Conservation (phyloP, 306 rosid species). For the Benincasa hispida region DNA sequence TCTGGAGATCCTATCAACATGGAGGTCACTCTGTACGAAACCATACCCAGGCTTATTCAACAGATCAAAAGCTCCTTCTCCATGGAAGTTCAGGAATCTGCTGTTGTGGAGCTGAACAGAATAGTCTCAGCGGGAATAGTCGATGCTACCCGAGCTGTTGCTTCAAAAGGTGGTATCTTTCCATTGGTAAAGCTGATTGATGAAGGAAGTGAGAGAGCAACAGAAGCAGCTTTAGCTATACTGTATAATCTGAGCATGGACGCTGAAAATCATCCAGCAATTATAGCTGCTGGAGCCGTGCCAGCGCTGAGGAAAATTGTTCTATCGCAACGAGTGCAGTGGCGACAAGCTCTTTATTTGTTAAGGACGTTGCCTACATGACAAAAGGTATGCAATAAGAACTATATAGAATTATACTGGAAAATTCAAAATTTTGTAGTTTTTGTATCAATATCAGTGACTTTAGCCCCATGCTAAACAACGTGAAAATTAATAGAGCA, state of each 20-base stretch:
- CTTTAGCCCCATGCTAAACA: background rate
- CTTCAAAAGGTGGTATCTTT: slow-evolving; percentile 43
- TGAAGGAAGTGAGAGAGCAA: slow-evolving; percentile 55
- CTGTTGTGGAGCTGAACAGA: slow-evolving; percentile 60
- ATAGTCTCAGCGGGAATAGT: slow-evolving; percentile 69
- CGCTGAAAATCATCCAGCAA: slow-evolving; percentile 54
- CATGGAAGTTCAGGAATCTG: slow-evolving; percentile 45
- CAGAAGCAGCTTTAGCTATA: slow-evolving; percentile 64
- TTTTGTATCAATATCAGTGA: background rate
- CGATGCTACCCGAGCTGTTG: slow-evolving; percentile 43
- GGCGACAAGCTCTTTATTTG: slow-evolving; percentile 67
- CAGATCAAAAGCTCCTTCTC: slow-evolving; percentile 51
- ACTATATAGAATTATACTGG: background rate
- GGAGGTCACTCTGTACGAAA: slow-evolving; percentile 70
- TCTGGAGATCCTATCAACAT: slow-evolving; percentile 34
- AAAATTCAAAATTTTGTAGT: background rate
- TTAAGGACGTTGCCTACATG: slow-evolving; percentile 51
- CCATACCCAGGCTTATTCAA: slow-evolving; percentile 68
- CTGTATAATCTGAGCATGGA: slow-evolving; percentile 74
- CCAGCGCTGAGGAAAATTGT: slow-evolving; percentile 50
- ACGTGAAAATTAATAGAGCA: background rate
- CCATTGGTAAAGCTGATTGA: slow-evolving; percentile 62
- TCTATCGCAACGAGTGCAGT: slow-evolving; percentile 46
- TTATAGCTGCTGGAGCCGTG: slow-evolving; percentile 65
- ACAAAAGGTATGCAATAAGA: background rate